Base-by-base conservation (phyloP, 306 rosid genomes). In the Trifolium dubium region DNA sequence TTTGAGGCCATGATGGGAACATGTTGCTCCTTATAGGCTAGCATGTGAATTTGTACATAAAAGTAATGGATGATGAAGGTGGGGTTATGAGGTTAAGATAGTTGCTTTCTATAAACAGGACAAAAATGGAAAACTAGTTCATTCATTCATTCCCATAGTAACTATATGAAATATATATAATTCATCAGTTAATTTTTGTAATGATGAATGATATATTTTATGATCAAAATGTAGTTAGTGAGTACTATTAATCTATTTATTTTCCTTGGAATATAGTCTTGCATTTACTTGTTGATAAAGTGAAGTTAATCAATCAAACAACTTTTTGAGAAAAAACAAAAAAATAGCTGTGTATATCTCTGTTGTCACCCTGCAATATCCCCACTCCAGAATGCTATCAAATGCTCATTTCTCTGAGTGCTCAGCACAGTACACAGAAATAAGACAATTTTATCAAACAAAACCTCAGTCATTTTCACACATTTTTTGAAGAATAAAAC, bases 41-140 rank as follows among this genome's bases (percentile, higher is more conserved):
- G 77, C 87, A 83, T 72, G 84, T 76, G 87, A 83, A 53, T 80
- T 79, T 72, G 74, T 64, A 10, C 50, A 44, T 44, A 53, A 53
- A 53, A 8, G 59, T 53, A 30, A 53, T 53, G 29, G 59, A 18
- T 47, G 30, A 68, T 73, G 77, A 41, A 41, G 69, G 23, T 53
- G 79, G 79, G 65, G 70, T 53, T 19, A 5, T 47, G 2, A 47
- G 17, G 8, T 13, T 44, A 3, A 17, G 5, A 11, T 59, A 10
- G 47, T 82, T 61, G 53, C 80, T 72, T 40, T 50, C 23, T 19
- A 32, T 46, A 53, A 53, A 31, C 3, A n/a, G 11, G 72, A 44
- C 64, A 78, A 60, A 54, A 78, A 17, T 35, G 54, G 35, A 32
- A 32, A 32, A 32, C 5, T 32, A 32, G 23, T 23, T 32, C 5